Percentiles rank a stretch among this genome's conserved stretches.
phyloP scores from a whole-genome alignment of 306 rosid genomes.

The Cajanus cajan region DNA sequence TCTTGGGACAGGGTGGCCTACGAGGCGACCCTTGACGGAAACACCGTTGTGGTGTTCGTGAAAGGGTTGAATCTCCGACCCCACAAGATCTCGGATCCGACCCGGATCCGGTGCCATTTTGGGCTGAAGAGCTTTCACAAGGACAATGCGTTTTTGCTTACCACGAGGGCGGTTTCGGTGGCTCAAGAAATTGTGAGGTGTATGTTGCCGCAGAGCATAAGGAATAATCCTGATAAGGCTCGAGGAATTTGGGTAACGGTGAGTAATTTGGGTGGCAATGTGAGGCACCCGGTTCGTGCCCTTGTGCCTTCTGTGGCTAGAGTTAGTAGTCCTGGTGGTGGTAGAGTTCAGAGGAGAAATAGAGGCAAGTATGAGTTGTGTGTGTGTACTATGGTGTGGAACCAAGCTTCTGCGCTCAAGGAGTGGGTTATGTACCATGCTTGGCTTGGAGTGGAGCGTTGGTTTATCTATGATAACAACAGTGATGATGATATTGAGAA shows the following conservation, averaged over 20 bases:
- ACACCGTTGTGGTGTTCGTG: slow-evolving; percentile 69
- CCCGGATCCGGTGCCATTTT: slow-evolving; percentile 65
- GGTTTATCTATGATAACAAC: slow-evolving; percentile 95
- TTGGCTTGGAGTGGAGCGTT: slow-evolving; percentile 89
- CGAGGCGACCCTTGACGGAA: slow-evolving; percentile 73
- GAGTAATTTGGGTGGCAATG: slow-evolving; percentile 35
- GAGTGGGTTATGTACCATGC: slow-evolving; percentile 95
- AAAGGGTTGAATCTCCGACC: slow-evolving; percentile 89
- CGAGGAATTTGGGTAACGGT: slow-evolving; percentile 64
- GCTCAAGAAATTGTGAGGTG: slow-evolving; percentile 94
- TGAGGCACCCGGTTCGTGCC: slow-evolving; percentile 32
- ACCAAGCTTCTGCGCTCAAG: slow-evolving; percentile 71
- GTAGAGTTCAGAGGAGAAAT: slow-evolving; percentile 15
- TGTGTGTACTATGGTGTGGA: slow-evolving; percentile 94
- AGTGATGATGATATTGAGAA: slow-evolving; percentile 77
- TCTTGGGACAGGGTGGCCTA: slow-evolving; percentile 77
- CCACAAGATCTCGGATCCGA: slow-evolving; percentile 77
- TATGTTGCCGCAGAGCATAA: slow-evolving; percentile 52
- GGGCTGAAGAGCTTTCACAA: slow-evolving; percentile 40
- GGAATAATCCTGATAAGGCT: slow-evolving; percentile 44
- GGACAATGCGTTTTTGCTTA: slow-evolving; percentile 36
- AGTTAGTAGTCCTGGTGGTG: slow-evolving; percentile 26
- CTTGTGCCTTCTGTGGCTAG: slow-evolving; percentile 70
- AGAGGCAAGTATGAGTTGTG: slow-evolving; percentile 66
- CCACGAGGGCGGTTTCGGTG: slow-evolving; percentile 60